A percentile compares a stretch with the other conserved stretches of the same genome.
Evolutionary conservation across 2,329 filamentous ascomycete genomes (phyloP).

Genomic region (Nectriaceae sp.): DNA sequence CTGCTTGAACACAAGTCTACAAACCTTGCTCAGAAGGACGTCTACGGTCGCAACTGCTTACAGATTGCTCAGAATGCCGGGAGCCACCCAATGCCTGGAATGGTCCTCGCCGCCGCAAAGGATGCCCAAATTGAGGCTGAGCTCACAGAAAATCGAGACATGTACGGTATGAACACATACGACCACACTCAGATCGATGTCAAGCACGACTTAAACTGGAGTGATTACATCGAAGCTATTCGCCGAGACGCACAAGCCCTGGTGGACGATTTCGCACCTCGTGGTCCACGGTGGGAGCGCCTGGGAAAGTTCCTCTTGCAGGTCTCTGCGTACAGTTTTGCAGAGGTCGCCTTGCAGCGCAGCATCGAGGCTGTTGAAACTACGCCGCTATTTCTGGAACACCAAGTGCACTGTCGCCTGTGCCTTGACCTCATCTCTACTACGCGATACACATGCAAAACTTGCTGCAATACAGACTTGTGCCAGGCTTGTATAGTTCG

Average conservation of each 20-base stretch:
- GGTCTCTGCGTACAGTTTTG: conserved; percentile 12
- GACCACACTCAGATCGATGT: conserved; percentile 6
- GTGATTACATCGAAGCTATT: conserved; percentile 8
- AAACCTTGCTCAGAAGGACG: conserved; percentile 15
- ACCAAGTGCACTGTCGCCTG: conserved; percentile 11
- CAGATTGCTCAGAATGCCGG: conserved; percentile 15
- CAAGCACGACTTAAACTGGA: neutral
- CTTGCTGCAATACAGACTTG: conserved; percentile 11
- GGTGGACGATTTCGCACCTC: conserved; percentile 6
- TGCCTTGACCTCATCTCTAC: conserved; percentile 9
- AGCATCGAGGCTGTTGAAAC: conserved; percentile 7
- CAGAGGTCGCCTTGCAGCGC: conserved; percentile 13
- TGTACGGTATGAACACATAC: conserved; percentile 14
- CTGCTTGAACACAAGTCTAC: conserved; percentile 10
- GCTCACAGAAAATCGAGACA: conserved; percentile 13
- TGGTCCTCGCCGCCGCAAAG: conserved; percentile 11
- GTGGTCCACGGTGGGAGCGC: conserved; percentile 10
- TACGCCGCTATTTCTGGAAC: conserved; percentile 9
- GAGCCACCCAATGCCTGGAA: conserved; percentile 6
- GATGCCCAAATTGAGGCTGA: conserved; percentile 4
- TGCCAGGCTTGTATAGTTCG: conserved; percentile 6
- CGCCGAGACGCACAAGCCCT: conserved; percentile 9
- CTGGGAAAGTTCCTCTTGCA: conserved; percentile 16
- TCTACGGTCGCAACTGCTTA: conserved; percentile 10
- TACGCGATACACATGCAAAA: conserved; percentile 9